Base-by-base conservation (phyloP, 257 asterid genomes). In the Coffea canephora region DNA sequence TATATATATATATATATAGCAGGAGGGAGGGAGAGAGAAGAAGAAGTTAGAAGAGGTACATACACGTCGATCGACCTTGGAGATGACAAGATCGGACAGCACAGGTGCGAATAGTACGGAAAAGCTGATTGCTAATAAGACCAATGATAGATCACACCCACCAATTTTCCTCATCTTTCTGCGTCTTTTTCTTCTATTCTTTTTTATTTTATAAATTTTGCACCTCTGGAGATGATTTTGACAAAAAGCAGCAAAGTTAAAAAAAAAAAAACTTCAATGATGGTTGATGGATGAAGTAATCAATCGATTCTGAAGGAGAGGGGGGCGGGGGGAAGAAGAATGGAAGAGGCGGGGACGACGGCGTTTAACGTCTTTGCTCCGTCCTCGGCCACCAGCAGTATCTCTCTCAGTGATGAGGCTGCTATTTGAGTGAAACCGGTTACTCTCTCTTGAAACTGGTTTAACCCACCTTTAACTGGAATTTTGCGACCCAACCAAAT, bases 51-150 rank as follows among this genome's bases (percentile, higher is more conserved):
- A 76, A n/a, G 70, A 46, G 18, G 68, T 1, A 18, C 73, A 43
- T 84, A 95, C 99, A 92, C 86, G 86, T 66, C 99, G 98, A 90
- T 95, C 99, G 83, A 88, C 87, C 86, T 89, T 90, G 87, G 96
- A 84, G 80, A 95, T 88, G 74, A 91, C 79, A 19, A 95, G 97
- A 91, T 92, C 96, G 85, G 98, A 91, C 57, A 84, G 74, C 14
- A 71, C 96, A 55, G 87, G 85, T 14, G 92, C 81, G 74, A 78
- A 85, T 27, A 86, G 80, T 62, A 81, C 13, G 71, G 61, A 84
- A 62, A 79, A 71, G n/a, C 57, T 45, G 6, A 69, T 15, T 46
- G 69, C 12, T 19, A 81, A 46, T 31, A 75, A 46, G 31, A 81
- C 23, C 57, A 76, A 46, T 34, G 67, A 19, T 57, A 81, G 68